These are phyloP conservation scores for Microbotryum saponariae DNA, from an alignment of 1,284 basidiomycete species.

Conservation along the genomic window DNA sequence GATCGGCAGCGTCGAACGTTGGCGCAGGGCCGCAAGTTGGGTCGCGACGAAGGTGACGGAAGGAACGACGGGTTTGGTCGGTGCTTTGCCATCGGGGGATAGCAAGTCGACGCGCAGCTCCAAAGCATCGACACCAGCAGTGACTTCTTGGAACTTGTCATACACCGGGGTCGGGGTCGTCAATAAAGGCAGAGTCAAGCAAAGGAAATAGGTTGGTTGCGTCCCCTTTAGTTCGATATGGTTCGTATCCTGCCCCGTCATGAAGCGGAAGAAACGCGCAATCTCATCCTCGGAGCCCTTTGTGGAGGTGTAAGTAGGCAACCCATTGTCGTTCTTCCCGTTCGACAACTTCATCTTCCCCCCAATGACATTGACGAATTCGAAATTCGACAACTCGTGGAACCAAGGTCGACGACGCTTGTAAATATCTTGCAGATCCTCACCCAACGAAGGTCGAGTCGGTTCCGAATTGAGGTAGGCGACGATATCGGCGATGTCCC, in stretches of 20 bases:
- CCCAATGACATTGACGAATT: conserved; percentile 71
- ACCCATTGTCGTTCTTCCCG: conserved; percentile 27
- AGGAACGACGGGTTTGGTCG: conserved; percentile 54
- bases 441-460: conserved; percentile 75
- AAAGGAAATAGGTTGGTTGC: conserved; percentile 78
- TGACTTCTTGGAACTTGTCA: conserved; percentile 45
- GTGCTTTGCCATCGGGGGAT: conserved; percentile 47
- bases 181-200: conserved; percentile 84
- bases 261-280: conserved; percentile 73
- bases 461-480: conserved; percentile 70
- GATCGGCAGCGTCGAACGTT: conserved; percentile 71
- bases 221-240: conserved; percentile 48
- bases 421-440: conserved; percentile 73
- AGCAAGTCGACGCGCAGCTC: conserved; percentile 91
- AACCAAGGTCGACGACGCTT: conserved; percentile 79
- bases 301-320: conserved; percentile 30
- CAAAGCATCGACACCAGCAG: conserved; percentile 72
- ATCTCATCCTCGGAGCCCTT: conserved; percentile 38
- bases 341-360: conserved; percentile 28
- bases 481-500: conserved; percentile 63
- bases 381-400: conserved; percentile 70
- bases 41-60: conserved; percentile 64
- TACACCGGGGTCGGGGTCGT: conserved; percentile 62
- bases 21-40: conserved; percentile 73
- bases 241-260: conserved; percentile 63